These are phyloP conservation scores for Umbelopsis sp. DNA, from an alignment of 371 early-diverging fungal genomes.

Conservation along the genomic window DNA sequence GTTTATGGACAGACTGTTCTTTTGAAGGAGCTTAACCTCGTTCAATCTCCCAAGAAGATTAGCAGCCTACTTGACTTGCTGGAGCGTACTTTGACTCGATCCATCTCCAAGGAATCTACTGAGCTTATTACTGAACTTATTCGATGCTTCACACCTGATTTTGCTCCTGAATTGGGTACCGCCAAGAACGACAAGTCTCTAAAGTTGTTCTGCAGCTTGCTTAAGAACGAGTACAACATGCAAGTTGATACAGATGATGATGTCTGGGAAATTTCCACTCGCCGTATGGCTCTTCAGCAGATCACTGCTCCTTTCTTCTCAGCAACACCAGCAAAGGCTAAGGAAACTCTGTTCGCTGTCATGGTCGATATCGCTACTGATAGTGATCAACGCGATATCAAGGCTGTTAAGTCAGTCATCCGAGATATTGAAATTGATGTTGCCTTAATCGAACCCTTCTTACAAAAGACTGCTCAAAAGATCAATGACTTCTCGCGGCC, in stretches of 20 bases:
- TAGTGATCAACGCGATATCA: conserved; percentile 62
- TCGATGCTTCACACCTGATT: conserved; percentile 64
- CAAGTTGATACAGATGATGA: conserved; percentile 51
- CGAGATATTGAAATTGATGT: conserved; percentile 58
- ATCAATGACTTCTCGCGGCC: background rate
- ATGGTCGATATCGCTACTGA: conserved; percentile 71
- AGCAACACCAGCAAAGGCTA: conserved; percentile 46
- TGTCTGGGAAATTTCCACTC: conserved; percentile 59
- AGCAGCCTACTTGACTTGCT: conserved; percentile 69
- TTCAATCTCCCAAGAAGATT: conserved; percentile 66
- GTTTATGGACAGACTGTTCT: conserved; percentile 54
- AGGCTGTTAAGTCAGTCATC: conserved; percentile 62
- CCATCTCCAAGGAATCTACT: conserved; percentile 36
- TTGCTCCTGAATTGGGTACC: conserved; percentile 51
- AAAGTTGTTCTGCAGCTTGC: conserved; percentile 51
- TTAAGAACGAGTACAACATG: conserved; percentile 39
- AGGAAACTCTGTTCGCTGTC: conserved; percentile 57
- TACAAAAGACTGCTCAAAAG: conserved; percentile 26
- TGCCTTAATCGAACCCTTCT: conserved; percentile 37
- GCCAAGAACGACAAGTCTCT: conserved; percentile 52
- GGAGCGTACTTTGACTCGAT: conserved; percentile 38
- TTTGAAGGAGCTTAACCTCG: conserved; percentile 53
- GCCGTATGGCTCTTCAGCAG: conserved; percentile 60
- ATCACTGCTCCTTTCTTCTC: conserved; percentile 62
- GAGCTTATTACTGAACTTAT: conserved; percentile 58